Percentiles rank a stretch among this genome's conserved stretches.
Evolutionary conservation across 176 grass and related monocot species (phyloP).

Genomic region (Oryza coarctata): DNA sequence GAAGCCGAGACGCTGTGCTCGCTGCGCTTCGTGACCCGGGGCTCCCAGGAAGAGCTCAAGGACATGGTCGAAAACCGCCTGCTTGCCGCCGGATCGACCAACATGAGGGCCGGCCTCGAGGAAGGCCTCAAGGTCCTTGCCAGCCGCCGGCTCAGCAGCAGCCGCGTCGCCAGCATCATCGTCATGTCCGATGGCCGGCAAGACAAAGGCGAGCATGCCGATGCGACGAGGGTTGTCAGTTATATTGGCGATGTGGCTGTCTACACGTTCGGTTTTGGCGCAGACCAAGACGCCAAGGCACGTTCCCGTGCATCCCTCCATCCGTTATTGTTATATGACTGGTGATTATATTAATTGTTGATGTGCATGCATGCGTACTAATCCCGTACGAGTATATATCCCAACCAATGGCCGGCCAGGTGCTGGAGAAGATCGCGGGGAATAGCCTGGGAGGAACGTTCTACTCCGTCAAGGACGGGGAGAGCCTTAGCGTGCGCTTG

Average conservation of each 20-base stretch:
- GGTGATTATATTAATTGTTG: no score
- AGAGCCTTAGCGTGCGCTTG: slow-evolving; percentile 23
- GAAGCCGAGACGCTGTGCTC: not conserved
- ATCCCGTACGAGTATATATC: no score
- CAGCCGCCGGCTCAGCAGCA: not conserved
- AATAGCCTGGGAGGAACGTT: slow-evolving; percentile 42
- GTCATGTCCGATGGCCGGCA: slow-evolving; percentile 34
- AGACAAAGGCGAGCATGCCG: not conserved
- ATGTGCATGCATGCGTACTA: no score
- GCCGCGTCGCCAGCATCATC: slow-evolving; percentile 27
- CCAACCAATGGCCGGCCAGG: no score
- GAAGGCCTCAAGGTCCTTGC: not conserved
- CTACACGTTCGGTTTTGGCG: slow-evolving; percentile 54
- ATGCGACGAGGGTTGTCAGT: not conserved
- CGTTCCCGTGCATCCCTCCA: no score
- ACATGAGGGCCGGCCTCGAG: slow-evolving; percentile 1
- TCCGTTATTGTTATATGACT: no score
- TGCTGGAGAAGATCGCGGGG: slow-evolving; percentile 20
- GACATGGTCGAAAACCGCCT: not conserved
- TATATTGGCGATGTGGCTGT: slow-evolving; percentile 13
- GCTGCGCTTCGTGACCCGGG: slow-evolving; percentile 1
- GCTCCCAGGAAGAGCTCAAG: not conserved
- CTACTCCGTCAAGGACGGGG: not conserved
- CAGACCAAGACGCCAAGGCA: no score
- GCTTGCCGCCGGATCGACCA: not conserved